Evolutionary conservation across 805 yeast species (phyloP), one percentile per base, ranked within the genome.

Genomic region (Saccharomycopsis sp.): DNA sequence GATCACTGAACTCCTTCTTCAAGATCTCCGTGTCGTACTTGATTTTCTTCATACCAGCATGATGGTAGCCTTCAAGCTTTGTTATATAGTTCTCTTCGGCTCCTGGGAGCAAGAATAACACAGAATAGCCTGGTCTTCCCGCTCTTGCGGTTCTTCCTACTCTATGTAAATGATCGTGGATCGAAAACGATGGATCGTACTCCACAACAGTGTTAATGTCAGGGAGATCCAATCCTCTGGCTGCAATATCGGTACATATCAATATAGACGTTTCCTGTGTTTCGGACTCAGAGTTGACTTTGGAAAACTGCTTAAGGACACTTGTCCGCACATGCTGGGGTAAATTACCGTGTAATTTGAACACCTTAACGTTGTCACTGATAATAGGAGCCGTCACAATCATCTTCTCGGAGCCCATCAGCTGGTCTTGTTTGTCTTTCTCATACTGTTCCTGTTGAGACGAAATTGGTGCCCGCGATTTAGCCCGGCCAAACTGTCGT

Each of bases 111-210:
- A 94, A 74, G 67, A 93, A 90, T 59, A 94, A 72, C 1, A 83
- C 70, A 1, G 97, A 87, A 44, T 78, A 78, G 70, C 99, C 99
- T 47, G 75, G 72, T 52, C 84, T 80, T 63, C 99, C 99, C n/a
- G 96, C 96, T 74, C 99, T 85, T 7, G 99, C 99, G 12, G 98
- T 91, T 75, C 99, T 84, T 56, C 99, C 99, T 58, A 92, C 89
- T 72, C 99, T 81, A 72, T 94, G 99, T 59, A 94, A 75, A 77
- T 94, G 99, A 69, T 94, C 99, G 63, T 91, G 97, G 3, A 90
- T 78, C 1, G 94, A 81, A 68, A 93, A 92, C 3, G 99, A 97
- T 1, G 99, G 97, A 69, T 94, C 99, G 66, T 85, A 86, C 70
- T 94, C 99, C 19, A 94, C 78, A 35, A 94, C 97, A 53, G 86